Conservation (phyloP, 352 stramenopile species). For the Globisporangium nagaii region DNA sequence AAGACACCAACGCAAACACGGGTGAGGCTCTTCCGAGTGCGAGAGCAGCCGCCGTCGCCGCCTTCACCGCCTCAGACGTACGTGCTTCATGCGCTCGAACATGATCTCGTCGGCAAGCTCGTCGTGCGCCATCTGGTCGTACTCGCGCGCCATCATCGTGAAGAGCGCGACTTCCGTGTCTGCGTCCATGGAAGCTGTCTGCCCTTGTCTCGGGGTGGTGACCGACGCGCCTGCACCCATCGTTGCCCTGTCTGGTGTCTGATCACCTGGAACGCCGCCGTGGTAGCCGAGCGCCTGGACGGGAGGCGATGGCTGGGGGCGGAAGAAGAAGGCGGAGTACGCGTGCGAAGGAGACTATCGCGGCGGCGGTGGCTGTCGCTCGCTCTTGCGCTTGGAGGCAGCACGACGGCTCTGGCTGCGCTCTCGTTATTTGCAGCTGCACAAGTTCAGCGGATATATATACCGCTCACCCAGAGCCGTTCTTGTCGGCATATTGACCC, state of each 20-base stretch:
- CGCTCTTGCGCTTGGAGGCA: not conserved
- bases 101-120: slow-evolving; percentile 59
- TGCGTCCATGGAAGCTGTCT: slow-evolving; percentile 10
- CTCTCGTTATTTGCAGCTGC: too few relatives aligned
- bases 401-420: too few relatives aligned
- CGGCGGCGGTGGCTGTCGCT: not conserved
- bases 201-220: slow-evolving; percentile 10
- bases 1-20: too few relatives aligned
- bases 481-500: too few relatives aligned
- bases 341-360: not conserved
- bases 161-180: slow-evolving; percentile 44
- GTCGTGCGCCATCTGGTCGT: slow-evolving; percentile 51
- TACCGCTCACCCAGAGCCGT: too few relatives aligned
- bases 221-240: slow-evolving; percentile 45
- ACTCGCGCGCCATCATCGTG: slow-evolving; percentile 49
- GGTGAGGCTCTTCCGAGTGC: too few relatives aligned
- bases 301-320: not conserved
- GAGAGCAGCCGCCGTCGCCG: too few relatives aligned
- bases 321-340: slow-evolving; percentile 3
- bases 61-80: too few relatives aligned
- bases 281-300: too few relatives aligned
- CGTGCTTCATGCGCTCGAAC: slow-evolving; percentile 76
- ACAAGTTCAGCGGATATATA: too few relatives aligned
- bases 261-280: too few relatives aligned
- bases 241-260: not conserved